Conservation (phyloP, 2,329 filamentous ascomycete species). For the Trichoderma atrobrunneum region DNA sequence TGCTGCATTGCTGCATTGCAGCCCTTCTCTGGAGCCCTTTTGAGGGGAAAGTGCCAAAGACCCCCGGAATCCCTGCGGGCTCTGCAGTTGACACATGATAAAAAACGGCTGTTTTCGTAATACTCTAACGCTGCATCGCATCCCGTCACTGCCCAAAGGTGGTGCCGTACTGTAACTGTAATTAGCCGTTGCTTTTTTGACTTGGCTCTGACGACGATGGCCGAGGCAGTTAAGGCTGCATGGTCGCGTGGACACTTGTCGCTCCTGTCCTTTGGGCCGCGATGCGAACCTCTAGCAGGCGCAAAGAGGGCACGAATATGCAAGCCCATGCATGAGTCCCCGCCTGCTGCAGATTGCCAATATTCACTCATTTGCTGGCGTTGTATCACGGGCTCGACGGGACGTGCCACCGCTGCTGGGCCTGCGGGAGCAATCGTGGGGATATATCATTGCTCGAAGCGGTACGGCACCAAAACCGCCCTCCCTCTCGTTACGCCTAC, state of each 20-base stretch:
- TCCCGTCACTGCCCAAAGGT: conserved; percentile 4
- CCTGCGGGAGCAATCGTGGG: not conserved
- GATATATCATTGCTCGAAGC: not conserved
- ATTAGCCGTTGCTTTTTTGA: not conserved
- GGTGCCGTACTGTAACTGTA: not conserved
- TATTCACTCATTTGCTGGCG: conserved; percentile 15
- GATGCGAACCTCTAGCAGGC: conserved; percentile 15
- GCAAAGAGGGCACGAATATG: conserved; percentile 7
- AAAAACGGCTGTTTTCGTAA: conserved; percentile 7
- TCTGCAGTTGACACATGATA: conserved; percentile 12
- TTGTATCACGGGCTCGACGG: conserved; percentile 7
- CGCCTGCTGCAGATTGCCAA: not conserved
- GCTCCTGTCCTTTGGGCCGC: conserved; percentile 17
- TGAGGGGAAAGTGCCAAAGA: not conserved
- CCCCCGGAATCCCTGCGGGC: not conserved
- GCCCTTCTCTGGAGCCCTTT: not conserved
- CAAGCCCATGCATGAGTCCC: conserved; percentile 3
- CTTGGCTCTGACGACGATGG: not conserved
- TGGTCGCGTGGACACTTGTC: conserved; percentile 18
- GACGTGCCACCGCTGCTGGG: not conserved
- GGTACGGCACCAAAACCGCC: not conserved
- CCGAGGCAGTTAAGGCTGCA: conserved; percentile 11
- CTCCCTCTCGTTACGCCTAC: not conserved
- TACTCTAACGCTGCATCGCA: not conserved
- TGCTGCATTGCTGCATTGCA: not conserved